These are phyloP conservation scores for Fusarium neocosmosporiellum DNA, from an alignment of 2,329 filamentous ascomycete species.

Conservation along the genomic window DNA sequence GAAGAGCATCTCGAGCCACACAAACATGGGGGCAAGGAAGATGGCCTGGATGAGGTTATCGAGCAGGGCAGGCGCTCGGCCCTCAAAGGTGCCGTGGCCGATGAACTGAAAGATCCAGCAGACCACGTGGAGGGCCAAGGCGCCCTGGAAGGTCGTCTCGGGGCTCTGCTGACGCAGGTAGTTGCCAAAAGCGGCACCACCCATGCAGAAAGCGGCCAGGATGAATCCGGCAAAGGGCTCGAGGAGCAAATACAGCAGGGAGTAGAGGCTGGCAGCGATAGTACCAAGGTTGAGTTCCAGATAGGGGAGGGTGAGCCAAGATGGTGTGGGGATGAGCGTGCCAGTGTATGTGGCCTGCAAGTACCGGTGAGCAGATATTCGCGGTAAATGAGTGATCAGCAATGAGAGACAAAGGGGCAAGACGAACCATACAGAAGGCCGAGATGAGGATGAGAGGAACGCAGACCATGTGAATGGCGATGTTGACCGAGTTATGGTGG, in stretches of 20 bases:
- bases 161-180: conserved; percentile 72
- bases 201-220: conserved; percentile 81
- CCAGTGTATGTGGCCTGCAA: conserved; percentile 70
- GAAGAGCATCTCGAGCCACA: conserved; percentile 96
- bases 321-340: conserved; percentile 72
- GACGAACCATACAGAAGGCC: conserved; percentile 75
- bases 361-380: conserved; percentile 9
- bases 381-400: conserved; percentile 1
- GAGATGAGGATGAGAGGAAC: conserved; percentile 81
- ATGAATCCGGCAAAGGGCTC: conserved; percentile 91
- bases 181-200: conserved; percentile 79
- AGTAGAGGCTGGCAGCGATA: conserved; percentile 74
- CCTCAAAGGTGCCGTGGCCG: conserved; percentile 90
- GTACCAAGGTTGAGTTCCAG: conserved; percentile 75
- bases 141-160: conserved; percentile 62
- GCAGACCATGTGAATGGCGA: conserved; percentile 82
- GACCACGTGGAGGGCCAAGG: conserved; percentile 75
- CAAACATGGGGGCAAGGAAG: conserved; percentile 94
- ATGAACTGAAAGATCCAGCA: conserved; percentile 92
- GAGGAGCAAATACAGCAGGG: conserved; percentile 86
- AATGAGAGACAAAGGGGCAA: conserved; percentile 3
- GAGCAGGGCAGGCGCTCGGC: conserved; percentile 86
- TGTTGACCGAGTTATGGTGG: conserved; percentile 81
- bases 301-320: conserved; percentile 75
- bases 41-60: conserved; percentile 94